phyloP scores from a whole-genome alignment of 768 basidiomycete species.

The Leucosporidium yakuticum region DNA sequence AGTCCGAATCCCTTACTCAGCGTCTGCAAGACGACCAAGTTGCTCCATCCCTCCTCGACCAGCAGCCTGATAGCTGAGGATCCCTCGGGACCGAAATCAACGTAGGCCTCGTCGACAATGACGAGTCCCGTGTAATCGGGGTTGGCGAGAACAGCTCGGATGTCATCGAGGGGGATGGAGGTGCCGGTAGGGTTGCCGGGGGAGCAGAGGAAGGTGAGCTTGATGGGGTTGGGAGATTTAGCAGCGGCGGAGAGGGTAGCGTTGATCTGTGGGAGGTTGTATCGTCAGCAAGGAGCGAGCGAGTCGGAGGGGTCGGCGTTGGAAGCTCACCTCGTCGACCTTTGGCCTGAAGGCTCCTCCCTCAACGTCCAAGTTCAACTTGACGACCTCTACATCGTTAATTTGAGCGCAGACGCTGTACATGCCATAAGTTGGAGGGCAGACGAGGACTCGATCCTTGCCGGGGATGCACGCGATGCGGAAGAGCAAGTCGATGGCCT shows the following conservation, averaged over 20 bases:
- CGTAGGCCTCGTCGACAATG: constrained; percentile 93
- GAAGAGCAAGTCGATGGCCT: constrained; percentile 90
- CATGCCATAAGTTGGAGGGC: constrained; percentile 96
- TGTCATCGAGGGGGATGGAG: constrained; percentile 61
- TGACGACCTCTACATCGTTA: constrained; percentile 80
- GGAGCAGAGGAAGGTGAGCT: constrained; percentile 89
- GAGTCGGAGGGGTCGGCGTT: neutral
- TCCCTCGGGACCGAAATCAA: constrained; percentile 68
- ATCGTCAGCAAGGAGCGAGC: neutral
- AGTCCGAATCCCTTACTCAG: constrained; percentile 93
- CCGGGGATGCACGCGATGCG: constrained; percentile 76
- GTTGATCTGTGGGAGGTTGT: constrained; percentile 55
- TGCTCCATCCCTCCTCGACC: constrained; percentile 66
- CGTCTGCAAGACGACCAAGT: constrained; percentile 92
- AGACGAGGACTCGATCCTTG: constrained; percentile 66
- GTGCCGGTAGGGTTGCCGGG: constrained; percentile 97
- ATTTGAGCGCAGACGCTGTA: constrained; percentile 90
- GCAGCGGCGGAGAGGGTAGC: constrained; percentile 52
- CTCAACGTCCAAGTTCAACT: constrained; percentile 70
- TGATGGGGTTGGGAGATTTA: constrained; percentile 51
- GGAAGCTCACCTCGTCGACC: constrained; percentile 61
- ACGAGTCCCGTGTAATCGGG: constrained; percentile 81
- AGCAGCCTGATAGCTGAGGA: constrained; percentile 46
- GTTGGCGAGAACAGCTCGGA: constrained; percentile 68
- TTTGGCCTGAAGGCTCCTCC: constrained; percentile 73